Conservation (phyloP, 2,329 filamentous ascomycete genomes). For the Clarireedia homoeocarpa region DNA sequence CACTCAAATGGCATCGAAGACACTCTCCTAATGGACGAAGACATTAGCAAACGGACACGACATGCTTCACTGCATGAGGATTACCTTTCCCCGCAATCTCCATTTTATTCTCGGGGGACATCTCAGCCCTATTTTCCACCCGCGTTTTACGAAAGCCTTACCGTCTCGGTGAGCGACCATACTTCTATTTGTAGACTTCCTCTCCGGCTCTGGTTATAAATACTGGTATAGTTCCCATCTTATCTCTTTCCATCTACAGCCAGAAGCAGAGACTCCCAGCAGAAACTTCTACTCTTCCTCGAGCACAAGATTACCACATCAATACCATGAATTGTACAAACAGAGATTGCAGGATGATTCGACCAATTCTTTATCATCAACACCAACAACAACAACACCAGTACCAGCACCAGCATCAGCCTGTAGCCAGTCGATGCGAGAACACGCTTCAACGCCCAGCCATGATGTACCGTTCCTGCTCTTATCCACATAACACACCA, state of each 20-base stretch:
- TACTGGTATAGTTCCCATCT: not conserved
- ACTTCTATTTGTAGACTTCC: not conserved
- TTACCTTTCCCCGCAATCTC: not conserved
- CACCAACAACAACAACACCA: too few relatives aligned
- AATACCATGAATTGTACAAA: not conserved
- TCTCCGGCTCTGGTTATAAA: not conserved
- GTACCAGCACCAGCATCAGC: not conserved
- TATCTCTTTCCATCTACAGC: not conserved
- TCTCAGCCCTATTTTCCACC: not conserved
- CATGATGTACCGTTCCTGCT: not conserved
- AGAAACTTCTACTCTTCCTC: not conserved
- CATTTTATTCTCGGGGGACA: not conserved
- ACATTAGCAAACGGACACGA: not conserved
- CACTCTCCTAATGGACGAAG: not conserved
- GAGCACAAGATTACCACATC: not conserved
- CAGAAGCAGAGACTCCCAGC: not conserved
- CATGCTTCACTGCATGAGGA: not conserved
- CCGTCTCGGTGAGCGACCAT: not conserved
- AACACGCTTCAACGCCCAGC: not conserved
- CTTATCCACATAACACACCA: not conserved
- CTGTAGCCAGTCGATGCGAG: not conserved
- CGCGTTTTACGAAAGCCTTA: slow-evolving; percentile 4
- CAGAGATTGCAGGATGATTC: not conserved
- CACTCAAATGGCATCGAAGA: not conserved
- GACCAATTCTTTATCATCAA: not conserved